Conservation (phyloP, 2,329 filamentous ascomycete species). For the Cryphonectria radicalis region DNA sequence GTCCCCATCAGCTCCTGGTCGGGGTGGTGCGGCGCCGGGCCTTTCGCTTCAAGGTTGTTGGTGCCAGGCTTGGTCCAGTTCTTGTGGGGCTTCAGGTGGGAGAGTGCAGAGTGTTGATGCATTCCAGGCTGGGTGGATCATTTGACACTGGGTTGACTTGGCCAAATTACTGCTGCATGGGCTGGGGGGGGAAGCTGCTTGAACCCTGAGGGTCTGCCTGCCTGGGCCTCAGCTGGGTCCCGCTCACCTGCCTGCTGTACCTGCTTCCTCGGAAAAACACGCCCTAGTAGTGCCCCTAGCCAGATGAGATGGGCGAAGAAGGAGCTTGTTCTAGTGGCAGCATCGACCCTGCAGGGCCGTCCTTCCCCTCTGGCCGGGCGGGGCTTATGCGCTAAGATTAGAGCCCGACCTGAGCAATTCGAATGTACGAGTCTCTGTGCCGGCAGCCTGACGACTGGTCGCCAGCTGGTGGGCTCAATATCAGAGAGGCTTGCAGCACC, state of each 20-base stretch:
- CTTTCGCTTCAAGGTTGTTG: constrained; percentile 10
- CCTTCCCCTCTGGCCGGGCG: background rate
- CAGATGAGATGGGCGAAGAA: background rate
- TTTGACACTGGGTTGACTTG: constrained; percentile 4
- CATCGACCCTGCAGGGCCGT: background rate
- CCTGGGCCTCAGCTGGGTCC: background rate
- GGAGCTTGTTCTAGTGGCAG: background rate
- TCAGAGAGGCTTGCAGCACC: background rate
- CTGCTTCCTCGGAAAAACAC: background rate
- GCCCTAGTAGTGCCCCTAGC: background rate
- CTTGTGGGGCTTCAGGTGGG: constrained; percentile 19
- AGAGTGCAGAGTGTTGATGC: background rate
- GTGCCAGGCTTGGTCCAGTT: constrained; percentile 7
- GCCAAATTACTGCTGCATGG: constrained; percentile 1
- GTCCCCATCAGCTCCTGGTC: background rate
- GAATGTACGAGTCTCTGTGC: background rate
- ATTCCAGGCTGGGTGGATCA: constrained; percentile 8
- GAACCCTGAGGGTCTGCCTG: background rate
- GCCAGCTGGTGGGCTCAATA: constrained; percentile 8
- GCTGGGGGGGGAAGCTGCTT: background rate
- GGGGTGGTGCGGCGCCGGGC: constrained; percentile 8
- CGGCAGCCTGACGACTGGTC: constrained; percentile 6
- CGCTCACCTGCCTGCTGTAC: background rate
- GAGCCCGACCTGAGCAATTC: constrained; percentile 1
- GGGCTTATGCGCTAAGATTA: constrained; percentile 10